A percentile compares a stretch with the other conserved stretches of the same genome.
Conservation (phyloP, 2,329 filamentous ascomycete genomes). For the Sclerotinia borealis region DNA sequence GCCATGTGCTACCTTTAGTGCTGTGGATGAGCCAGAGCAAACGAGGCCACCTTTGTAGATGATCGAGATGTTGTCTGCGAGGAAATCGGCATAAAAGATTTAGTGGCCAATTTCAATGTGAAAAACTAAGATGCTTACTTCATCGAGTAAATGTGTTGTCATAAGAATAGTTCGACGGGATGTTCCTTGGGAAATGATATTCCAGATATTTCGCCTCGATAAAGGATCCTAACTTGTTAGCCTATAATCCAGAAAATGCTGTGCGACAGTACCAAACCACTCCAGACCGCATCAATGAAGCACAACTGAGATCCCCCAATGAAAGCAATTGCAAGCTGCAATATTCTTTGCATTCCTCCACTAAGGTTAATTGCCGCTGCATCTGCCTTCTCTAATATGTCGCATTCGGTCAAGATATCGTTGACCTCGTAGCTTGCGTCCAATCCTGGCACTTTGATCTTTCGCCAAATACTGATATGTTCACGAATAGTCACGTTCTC, state of each 20-base stretch:
- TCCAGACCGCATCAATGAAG: slow-evolving; percentile 61
- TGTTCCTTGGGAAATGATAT: slow-evolving; percentile 58
- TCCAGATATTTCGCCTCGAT: slow-evolving; percentile 61
- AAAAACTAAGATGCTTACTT: background rate
- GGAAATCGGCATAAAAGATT: background rate
- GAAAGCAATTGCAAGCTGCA: slow-evolving; percentile 63
- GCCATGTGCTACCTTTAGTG: background rate
- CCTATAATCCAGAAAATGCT: background rate
- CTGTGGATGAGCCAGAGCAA: background rate
- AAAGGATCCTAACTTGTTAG: slow-evolving; percentile 41
- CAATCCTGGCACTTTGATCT: slow-evolving; percentile 44
- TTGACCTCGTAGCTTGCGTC: slow-evolving; percentile 32
- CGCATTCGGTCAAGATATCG: background rate
- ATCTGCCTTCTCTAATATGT: slow-evolving; percentile 41
- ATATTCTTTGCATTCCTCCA: slow-evolving; percentile 61
- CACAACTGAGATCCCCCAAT: slow-evolving; percentile 59
- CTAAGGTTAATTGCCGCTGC: no score
- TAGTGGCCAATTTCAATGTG: background rate
- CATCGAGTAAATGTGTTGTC: background rate
- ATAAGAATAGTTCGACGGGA: slow-evolving; percentile 48
- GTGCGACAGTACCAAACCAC: slow-evolving; percentile 42
- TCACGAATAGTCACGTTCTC: slow-evolving; percentile 56
- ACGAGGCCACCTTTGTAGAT: background rate
- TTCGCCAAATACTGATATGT: slow-evolving; percentile 57
- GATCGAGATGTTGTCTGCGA: background rate